These are phyloP conservation scores for Puccinia sorghi DNA, from an alignment of 1,284 basidiomycete species.

Conservation along the genomic window DNA sequence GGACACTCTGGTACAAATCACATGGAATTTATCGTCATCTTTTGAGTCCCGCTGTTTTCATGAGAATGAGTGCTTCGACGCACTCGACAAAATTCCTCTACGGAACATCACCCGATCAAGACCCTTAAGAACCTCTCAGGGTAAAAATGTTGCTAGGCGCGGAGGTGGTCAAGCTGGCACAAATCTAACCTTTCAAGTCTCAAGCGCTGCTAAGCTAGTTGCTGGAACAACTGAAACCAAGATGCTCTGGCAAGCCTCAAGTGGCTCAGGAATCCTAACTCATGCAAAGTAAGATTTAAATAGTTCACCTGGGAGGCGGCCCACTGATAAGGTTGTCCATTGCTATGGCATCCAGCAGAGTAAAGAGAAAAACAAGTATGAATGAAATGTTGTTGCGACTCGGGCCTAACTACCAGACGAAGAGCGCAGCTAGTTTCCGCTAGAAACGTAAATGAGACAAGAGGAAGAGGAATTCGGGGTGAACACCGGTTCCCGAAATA, in stretches of 20 bases:
- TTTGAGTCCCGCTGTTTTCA: no score
- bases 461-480: not conserved
- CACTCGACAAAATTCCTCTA: not conserved
- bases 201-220: not conserved
- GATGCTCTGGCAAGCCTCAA: not conserved
- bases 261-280: not conserved
- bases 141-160: no score
- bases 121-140: not conserved
- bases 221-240: not conserved
- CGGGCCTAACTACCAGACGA: not conserved
- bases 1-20: no score
- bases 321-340: not conserved
- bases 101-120: not conserved
- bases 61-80: no score
- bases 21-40: no score
- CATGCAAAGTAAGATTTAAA: no score
- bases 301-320: not conserved
- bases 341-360: not conserved
- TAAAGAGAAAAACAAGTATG: slow-evolving; percentile 8
- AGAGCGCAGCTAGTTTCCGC: not conserved
- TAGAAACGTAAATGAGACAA: not conserved
- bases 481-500: not conserved
- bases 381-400: not conserved
- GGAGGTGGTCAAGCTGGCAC: not conserved
- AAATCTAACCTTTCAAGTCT: not conserved